Evolutionary conservation across 768 basidiomycete genomes (phyloP), one percentile per base, ranked within the genome.

Genomic region (Tylopilus sp.): DNA sequence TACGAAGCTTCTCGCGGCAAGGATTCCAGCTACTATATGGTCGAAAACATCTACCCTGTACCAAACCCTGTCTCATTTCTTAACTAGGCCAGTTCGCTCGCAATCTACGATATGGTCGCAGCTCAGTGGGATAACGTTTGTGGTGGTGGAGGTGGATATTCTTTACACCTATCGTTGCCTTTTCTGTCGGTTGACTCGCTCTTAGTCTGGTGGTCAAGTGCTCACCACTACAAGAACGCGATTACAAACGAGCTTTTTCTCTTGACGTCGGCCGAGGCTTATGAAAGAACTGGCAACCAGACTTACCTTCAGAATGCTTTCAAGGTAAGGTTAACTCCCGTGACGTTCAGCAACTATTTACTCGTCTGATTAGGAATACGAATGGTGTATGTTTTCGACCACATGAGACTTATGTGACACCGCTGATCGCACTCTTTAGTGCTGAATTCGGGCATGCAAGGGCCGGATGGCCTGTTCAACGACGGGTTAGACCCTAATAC

Each of bases 171-270:
- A 1, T 17, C n/a, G 5, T 44, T 43, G 21, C 12, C 3, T 25
- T 26, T 36, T 29, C 10, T 22, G 16, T 34, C 52, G 22, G 61
- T 38, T 3, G 19, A 38, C 36, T 45, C 6, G 48, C 4, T 36
- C 19, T 5, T 44, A 81, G 81, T 82, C 6, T 81, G 80, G 79
- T 83, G 81, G 82, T 78, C 78, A 10, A 73, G 72, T 16, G 79
- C 70, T 19, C 76, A 78, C 57, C 76, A 72, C 0, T 83, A 83
- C 70, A 83, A 83, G 68, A 82, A 83, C 48, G 79, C 81, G 11
- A 76, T 84, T 53, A 83, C 81, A n/a, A 83, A 83, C 57, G 72
- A 82, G 50, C 71, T 83, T 11, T 83, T 81, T 68, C 67, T 83
- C 16, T 64, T 77, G 30, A 71, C 75, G 7, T 82, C 81, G 4